Conservation (phyloP, 768 basidiomycete genomes). For the Russula lepida region DNA sequence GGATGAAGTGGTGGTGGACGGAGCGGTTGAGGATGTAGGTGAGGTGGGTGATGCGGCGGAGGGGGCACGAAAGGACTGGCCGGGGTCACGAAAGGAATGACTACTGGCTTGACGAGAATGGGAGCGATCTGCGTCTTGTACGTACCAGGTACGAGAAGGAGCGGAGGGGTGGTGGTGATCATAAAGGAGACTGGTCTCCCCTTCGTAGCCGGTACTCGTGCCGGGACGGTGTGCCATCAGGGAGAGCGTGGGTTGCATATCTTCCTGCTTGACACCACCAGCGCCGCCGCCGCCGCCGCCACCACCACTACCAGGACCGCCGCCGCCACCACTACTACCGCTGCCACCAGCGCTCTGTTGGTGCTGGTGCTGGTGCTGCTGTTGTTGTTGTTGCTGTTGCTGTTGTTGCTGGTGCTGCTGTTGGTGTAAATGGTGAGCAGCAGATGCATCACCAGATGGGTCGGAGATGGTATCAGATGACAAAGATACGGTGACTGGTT, state of each 20-base stretch:
- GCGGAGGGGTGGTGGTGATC: conserved; percentile 26
- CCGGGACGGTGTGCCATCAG: conserved; percentile 50
- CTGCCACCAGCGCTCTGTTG: conserved; percentile 13
- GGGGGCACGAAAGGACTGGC: conserved; percentile 76
- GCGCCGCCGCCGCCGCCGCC: not conserved
- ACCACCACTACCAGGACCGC: not conserved
- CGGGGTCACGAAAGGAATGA: conserved; percentile 71
- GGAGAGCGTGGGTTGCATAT: conserved; percentile 23
- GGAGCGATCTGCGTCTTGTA: conserved; percentile 34
- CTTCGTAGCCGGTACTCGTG: conserved; percentile 69
- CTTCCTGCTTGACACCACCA: conserved; percentile 37
- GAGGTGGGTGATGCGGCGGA: conserved; percentile 35
- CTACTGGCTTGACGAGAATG: conserved; percentile 33
- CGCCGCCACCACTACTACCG: not conserved
- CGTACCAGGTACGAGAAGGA: conserved; percentile 29
- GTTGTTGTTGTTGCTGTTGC: not conserved
- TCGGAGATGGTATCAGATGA: conserved; percentile 15
- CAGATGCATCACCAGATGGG: conserved; percentile 18
- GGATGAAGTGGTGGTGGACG: conserved; percentile 21
- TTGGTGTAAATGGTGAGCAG: not conserved
- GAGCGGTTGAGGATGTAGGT: conserved; percentile 26
- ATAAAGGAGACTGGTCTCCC: conserved; percentile 27
- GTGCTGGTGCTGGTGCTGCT: not conserved
- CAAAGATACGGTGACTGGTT: conserved; percentile 21
- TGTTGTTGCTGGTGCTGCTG: conserved; percentile 16